Evolutionary conservation across 2,329 filamentous ascomycete genomes (phyloP), one percentile per base, ranked within the genome.

Genomic region (Coniella vitis): DNA sequence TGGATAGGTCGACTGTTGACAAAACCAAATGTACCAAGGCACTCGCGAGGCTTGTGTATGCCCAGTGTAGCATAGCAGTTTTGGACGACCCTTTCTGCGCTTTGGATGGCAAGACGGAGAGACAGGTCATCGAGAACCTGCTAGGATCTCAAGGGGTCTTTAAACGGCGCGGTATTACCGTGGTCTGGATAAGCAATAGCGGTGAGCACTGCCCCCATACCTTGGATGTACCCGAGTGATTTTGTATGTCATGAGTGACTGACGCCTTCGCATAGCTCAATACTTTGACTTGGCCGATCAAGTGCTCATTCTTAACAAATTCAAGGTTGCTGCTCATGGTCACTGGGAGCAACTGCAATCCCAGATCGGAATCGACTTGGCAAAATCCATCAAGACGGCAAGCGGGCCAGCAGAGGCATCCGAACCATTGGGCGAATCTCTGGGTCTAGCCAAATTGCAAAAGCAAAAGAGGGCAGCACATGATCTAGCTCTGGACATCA

Each of bases 241-340:
- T 52, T 16, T 52, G 38, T 22, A 4, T 7, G 12, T 46, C 10
- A 36, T 13, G 32, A 29, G 4, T n/a, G 29, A 14, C 40, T 42
- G 16, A 42, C 29, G 16, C 14, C 29, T 41, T 13, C 17, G 17
- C 20, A n/a, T 20, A 61, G 64, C 61, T 2, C 58, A 64, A 25
- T 61, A 67, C 44, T 68, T 74, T 12, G 57, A 63, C 16, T 52
- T 68, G 5, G 68, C 66, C 8, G 69, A 74, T 55, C 60, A 69
- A 5, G 58, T 75, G 10, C 53, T 74, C 14, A 57, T 70, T 4
- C 62, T 75, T 1, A 61, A 63, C 37, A 39, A 62, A 39, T 61
- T 62, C 2, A 57, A 54, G 1, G 63, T 74, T 7, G 49, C 56
- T 8, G 64, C 70, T 22, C 66, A 69, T 53, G 70, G 71, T 2